phyloP scores from a whole-genome alignment of 345 rosid genomes.

The Bruguiera sexangula region DNA sequence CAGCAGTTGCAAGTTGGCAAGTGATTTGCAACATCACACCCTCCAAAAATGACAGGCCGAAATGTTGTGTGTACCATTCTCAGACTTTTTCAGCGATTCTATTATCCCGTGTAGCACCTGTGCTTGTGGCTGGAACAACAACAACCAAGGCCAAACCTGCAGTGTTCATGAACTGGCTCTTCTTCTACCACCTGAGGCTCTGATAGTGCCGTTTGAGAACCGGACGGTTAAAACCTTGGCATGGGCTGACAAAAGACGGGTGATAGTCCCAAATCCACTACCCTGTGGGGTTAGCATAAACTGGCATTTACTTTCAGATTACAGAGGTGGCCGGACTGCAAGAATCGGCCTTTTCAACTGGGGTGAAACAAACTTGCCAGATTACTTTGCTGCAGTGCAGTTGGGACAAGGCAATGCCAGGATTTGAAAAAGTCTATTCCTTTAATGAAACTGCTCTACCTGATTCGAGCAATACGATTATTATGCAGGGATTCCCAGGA shows the following conservation, averaged over 20 bases:
- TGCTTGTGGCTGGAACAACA: constrained; percentile 43
- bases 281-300: constrained; percentile 30
- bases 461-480: constrained; percentile 14
- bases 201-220: constrained; percentile 46
- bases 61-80: constrained; percentile 60
- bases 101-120: constrained; percentile 53
- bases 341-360: constrained; percentile 27
- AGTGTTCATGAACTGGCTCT: constrained; percentile 32
- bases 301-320: constrained; percentile 26
- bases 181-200: constrained; percentile 35
- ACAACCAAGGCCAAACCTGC: constrained; percentile 30
- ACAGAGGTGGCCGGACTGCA: constrained; percentile 23
- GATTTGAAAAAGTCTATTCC: constrained; percentile 21
- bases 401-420: constrained; percentile 21
- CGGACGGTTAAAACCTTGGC: constrained; percentile 34
- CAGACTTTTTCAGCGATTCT: constrained; percentile 50
- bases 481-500: constrained; percentile 19
- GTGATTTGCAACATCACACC: constrained; percentile 49
- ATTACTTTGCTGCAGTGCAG: constrained; percentile 23
- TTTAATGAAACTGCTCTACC: constrained; percentile 16
- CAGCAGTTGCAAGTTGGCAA: constrained; percentile 55
- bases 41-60: constrained; percentile 23
- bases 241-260: constrained; percentile 20
- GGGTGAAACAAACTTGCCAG: constrained; percentile 16
- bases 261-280: constrained; percentile 16